These are phyloP conservation scores for Blastobotrys peoriensis DNA, from an alignment of 805 yeast species.

Conservation along the genomic window DNA sequence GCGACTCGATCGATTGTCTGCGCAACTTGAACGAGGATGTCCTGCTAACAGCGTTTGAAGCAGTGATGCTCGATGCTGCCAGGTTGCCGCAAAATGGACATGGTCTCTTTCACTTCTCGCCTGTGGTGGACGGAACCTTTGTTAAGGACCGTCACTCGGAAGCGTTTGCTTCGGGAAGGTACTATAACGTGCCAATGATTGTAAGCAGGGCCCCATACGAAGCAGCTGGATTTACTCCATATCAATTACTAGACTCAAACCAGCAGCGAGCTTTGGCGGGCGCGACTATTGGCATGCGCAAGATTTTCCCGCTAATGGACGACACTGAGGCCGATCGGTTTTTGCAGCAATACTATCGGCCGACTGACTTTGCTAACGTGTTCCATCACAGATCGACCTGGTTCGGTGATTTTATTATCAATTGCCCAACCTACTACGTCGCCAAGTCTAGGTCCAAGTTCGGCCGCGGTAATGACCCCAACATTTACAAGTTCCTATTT, in stretches of 20 bases:
- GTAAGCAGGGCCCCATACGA: constrained; percentile 8
- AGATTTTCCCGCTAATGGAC: constrained; percentile 2
- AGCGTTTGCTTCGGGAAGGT: constrained; percentile 11
- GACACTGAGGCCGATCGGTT: not conserved
- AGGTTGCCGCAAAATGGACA: constrained; percentile 12
- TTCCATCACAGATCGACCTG: constrained; percentile 10
- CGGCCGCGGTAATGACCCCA: constrained; percentile 1
- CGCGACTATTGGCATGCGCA: constrained; percentile 1
- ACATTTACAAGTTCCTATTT: constrained; percentile 12
- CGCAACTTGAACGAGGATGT: constrained; percentile 4
- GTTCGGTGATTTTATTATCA: constrained; percentile 12
- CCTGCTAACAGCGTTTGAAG: not conserved
- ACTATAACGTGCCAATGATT: constrained; percentile 11
- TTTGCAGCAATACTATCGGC: constrained; percentile 3
- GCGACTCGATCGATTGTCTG: constrained; percentile 12
- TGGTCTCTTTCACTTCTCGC: constrained; percentile 13
- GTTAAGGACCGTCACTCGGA: constrained; percentile 5
- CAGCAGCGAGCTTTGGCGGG: constrained; percentile 5
- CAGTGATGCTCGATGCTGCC: not conserved
- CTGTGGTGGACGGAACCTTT: constrained; percentile 15
- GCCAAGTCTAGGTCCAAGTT: constrained; percentile 8
- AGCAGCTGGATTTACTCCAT: constrained; percentile 10
- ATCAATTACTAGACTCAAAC: not conserved
- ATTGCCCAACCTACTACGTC: constrained; percentile 13
- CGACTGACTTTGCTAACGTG: constrained; percentile 4